Evolutionary conservation across 306 rosid species (phyloP), one percentile per base, ranked within the genome.

Genomic region (Vicia faba): DNA sequence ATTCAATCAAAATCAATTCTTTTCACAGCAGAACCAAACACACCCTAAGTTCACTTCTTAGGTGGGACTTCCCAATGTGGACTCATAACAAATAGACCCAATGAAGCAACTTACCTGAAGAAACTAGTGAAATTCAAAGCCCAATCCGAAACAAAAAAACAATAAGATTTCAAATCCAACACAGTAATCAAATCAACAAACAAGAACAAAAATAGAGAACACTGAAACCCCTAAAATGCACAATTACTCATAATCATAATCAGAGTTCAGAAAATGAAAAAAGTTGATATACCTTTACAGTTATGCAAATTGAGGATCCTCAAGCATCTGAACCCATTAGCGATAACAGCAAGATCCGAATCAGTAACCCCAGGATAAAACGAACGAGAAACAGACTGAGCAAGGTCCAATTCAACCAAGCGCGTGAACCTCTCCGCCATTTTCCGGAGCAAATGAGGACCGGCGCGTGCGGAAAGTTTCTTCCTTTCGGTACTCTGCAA

Each of bases 381-480:
- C 56, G 99, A 93, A n/a, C 99, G 84, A 62, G 97, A 86, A 79
- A 58, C 14, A n/a, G 97, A 93, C 82, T 90, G 99, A 2, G 97
- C 87, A 23, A 90, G 88, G 74, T 90, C 97, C 67, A 93, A 70
- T 46, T 93, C 92, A 31, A 67, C 71, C 71, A 90, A 83, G 36
- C 89, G 75, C 20, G 86, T 82, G 80, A 93, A 93, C 71, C 99
- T 77, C 44, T 83, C 87, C 3, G 99, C 97, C 87, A 93, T 82
- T 75, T 64, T 85, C 2, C 81, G 88, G 35, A 93, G 95, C 97
- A 93, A 81, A 66, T 77, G 99, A 18, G 89, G 86, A 1, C 96
- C 99, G 2, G 99, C 99, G 29, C 99, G 97, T 20, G 89, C 95
- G 11, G 89, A 76, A 8, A 93, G 96, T 79, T 70, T 90, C 95